Evolutionary conservation across 768 basidiomycete species (phyloP).

Genomic region (Boletus pseudopeckii): DNA sequence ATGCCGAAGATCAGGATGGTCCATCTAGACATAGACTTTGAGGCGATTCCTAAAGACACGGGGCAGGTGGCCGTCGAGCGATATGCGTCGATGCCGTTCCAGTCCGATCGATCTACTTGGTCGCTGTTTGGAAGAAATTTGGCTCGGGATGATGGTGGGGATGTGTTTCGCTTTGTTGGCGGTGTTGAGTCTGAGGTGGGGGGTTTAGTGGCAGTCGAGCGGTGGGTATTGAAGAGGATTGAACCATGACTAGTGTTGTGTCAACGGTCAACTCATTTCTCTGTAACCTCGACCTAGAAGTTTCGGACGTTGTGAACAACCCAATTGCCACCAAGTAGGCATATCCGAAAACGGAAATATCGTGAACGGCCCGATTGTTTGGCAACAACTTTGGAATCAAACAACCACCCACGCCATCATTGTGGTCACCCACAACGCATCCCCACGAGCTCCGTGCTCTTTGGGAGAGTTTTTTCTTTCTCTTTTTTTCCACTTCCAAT

Average conservation of each 20-base stretch:
- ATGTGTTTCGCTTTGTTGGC: conserved; percentile 14
- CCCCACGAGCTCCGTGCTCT: not conserved
- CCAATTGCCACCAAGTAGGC: too few species aligned
- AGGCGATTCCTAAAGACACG: conserved; percentile 20
- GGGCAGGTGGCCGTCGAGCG: conserved; percentile 7
- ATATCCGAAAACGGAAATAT: too few species aligned
- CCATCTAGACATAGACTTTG: conserved; percentile 41
- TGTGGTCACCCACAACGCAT: not conserved
- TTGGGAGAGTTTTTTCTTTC: too few species aligned
- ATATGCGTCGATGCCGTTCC: not conserved
- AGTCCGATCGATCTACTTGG: not conserved
- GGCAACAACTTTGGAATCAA: conserved; percentile 26
- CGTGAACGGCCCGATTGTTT: not conserved
- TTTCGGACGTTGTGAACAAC: too few species aligned
- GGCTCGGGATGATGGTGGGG: not conserved
- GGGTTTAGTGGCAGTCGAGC: not conserved
- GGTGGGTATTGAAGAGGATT: not conserved
- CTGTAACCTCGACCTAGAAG: too few species aligned
- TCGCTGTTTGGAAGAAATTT: conserved; percentile 17
- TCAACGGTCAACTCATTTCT: too few species aligned
- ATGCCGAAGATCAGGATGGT: conserved; percentile 33
- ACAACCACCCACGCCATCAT: conserved; percentile 17
- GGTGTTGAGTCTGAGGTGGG: not conserved
- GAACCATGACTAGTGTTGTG: too few species aligned
- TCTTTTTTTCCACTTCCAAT: not conserved